Conservation (phyloP, 805 yeast species). For the Candida ortonii region DNA sequence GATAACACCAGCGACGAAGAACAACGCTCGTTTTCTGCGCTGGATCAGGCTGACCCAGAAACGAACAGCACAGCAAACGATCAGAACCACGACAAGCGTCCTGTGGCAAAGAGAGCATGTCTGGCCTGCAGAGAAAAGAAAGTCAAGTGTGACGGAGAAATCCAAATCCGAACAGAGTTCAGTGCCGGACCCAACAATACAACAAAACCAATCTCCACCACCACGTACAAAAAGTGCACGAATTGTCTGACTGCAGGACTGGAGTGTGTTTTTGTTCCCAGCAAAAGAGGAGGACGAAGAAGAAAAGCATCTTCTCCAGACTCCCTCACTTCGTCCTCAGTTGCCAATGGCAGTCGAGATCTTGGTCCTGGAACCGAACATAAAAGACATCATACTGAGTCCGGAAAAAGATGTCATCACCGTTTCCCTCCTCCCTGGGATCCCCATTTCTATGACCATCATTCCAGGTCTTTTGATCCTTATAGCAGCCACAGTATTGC, state of each 20-base stretch:
- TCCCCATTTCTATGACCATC: constrained; percentile 2
- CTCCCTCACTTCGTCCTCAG: constrained; percentile 4
- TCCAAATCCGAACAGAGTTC: constrained; percentile 19
- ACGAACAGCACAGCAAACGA: constrained; percentile 1
- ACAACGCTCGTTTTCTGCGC: no score
- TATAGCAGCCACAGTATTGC: neutral
- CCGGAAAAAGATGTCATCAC: constrained; percentile 1
- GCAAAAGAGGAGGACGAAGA: constrained; percentile 57
- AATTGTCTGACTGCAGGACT: constrained; percentile 46
- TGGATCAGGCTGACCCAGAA: no score
- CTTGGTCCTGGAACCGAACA: neutral
- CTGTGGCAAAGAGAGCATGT: constrained; percentile 62
- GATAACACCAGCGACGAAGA: no score
- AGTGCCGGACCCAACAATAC: constrained; percentile 12
- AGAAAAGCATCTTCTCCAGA: constrained; percentile 26
- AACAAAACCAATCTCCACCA: constrained; percentile 12
- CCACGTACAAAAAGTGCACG: constrained; percentile 39
- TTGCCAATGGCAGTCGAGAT: constrained; percentile 1
- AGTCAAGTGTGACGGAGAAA: constrained; percentile 64
- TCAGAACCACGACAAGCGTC: constrained; percentile 32
- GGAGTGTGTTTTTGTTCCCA: constrained; percentile 55
- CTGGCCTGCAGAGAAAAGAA: constrained; percentile 63
- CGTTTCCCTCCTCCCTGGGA: constrained; percentile 3
- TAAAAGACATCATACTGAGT: constrained; percentile 4
- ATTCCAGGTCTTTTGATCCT: constrained; percentile 1